Evolutionary conservation across 2,329 filamentous ascomycete genomes (phyloP).

Genomic region (Amauroascus niger): DNA sequence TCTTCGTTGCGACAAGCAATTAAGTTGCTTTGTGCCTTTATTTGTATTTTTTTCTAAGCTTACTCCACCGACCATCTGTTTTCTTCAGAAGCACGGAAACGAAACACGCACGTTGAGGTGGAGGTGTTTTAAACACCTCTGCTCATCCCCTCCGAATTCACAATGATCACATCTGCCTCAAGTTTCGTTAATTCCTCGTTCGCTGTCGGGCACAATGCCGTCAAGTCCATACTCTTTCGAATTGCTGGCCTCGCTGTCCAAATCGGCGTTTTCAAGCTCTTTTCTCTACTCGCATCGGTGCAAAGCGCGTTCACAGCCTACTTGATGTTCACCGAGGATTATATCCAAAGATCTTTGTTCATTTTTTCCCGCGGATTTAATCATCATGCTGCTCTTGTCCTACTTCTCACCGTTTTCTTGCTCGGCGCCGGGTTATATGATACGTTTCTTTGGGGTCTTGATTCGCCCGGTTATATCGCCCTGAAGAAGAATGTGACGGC

Average conservation of each 20-base stretch:
- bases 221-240: slow-evolving; percentile 16
- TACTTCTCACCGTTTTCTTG: slow-evolving; percentile 12
- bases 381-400: slow-evolving; percentile 11
- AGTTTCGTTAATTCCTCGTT: slow-evolving; percentile 12
- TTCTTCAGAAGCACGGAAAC: background rate
- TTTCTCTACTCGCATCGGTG: slow-evolving; percentile 11
- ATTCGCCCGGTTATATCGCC: slow-evolving; percentile 12
- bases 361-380: slow-evolving; percentile 13
- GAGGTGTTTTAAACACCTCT: background rate
- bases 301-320: slow-evolving; percentile 14
- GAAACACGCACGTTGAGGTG: background rate
- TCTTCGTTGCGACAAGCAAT: background rate
- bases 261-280: slow-evolving; percentile 13
- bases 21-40: background rate
- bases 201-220: slow-evolving; percentile 14
- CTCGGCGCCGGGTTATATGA: slow-evolving; percentile 13
- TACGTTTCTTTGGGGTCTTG: slow-evolving; percentile 16
- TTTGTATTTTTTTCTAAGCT: background rate
- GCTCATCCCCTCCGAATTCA: background rate
- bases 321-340: slow-evolving; percentile 16
- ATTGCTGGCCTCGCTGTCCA: slow-evolving; percentile 13
- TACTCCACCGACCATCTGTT: background rate
- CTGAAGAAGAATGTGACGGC: slow-evolving; percentile 9
- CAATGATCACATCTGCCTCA: slow-evolving; percentile 7
- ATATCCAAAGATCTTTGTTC: slow-evolving; percentile 13